A percentile compares a stretch with the other conserved stretches of the same genome.
Conservation (phyloP, 2,329 filamentous ascomycete genomes). For the Xylaria sp. region DNA sequence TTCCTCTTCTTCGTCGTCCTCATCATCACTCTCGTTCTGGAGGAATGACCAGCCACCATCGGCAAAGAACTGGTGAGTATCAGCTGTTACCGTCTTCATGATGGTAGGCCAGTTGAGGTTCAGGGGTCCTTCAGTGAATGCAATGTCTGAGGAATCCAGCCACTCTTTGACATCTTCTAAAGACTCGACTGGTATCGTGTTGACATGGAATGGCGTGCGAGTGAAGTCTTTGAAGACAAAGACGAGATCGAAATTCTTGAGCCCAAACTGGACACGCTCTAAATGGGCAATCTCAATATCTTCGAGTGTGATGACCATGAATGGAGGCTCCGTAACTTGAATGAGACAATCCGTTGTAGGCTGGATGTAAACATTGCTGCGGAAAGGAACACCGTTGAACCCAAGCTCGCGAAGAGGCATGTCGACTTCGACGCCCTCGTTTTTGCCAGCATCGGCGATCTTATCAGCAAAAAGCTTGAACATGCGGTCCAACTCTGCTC, state of each 20-base stretch:
- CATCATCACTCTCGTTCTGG: constrained; percentile 86
- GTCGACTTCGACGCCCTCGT: constrained; percentile 90
- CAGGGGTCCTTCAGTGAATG: constrained; percentile 91
- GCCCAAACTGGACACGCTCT: constrained; percentile 93
- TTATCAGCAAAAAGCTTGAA: constrained; percentile 98
- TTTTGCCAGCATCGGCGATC: constrained; percentile 93
- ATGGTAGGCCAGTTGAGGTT: constrained; percentile 99
- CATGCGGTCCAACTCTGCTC: constrained; percentile 91
- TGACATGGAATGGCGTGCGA: constrained; percentile 90
- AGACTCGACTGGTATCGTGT: constrained; percentile 96
- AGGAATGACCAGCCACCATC: constrained; percentile 97
- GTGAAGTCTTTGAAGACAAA: constrained; percentile 98
- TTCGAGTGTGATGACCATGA: constrained; percentile 93
- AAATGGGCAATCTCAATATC: constrained; percentile 97
- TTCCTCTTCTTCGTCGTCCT: constrained; percentile 82
- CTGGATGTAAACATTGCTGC: constrained; percentile 94
- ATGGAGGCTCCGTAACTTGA: constrained; percentile 95
- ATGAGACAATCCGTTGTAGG: constrained; percentile 97
- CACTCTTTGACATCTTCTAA: constrained; percentile 97
- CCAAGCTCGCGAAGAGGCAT: constrained; percentile 97
- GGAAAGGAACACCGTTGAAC: constrained; percentile 95
- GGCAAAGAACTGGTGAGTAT: constrained; percentile 93
- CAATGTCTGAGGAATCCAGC: constrained; percentile 94
- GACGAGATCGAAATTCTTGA: constrained; percentile 99
- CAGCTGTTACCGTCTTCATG: constrained; percentile 97